A percentile compares a stretch with the other conserved stretches of the same genome.
phyloP scores from a whole-genome alignment of 495 filamentous ascomycete genomes.

The Xylaria flabelliformis region DNA sequence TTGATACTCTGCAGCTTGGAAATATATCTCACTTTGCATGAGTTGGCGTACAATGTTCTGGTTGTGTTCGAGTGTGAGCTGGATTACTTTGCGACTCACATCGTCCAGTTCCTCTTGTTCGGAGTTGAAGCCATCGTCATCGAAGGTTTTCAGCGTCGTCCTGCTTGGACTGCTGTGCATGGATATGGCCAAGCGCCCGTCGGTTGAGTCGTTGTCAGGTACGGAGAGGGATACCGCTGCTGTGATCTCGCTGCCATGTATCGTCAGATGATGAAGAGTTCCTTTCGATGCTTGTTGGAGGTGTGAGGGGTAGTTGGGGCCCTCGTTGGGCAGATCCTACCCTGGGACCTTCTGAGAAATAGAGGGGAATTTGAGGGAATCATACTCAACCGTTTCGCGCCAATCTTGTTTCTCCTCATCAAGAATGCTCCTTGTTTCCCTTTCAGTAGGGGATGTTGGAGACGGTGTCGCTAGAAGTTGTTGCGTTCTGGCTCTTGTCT shows the following conservation, averaged over 20 bases:
- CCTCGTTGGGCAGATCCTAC: background rate
- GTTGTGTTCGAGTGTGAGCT: conserved; percentile 29
- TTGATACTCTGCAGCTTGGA: conserved; percentile 31
- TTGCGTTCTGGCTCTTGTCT: background rate
- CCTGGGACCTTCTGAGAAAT: background rate
- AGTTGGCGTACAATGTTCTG: conserved; percentile 28
- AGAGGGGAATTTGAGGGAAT: background rate
- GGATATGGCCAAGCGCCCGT: conserved; percentile 1
- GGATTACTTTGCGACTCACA: conserved; percentile 25
- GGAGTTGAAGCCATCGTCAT: conserved; percentile 30
- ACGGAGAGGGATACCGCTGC: conserved; percentile 28
- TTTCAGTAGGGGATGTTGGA: conserved; percentile 17
- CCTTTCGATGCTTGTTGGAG: background rate
- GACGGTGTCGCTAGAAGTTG: conserved; percentile 1
- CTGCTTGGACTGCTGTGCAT: conserved; percentile 21
- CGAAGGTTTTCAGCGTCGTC: conserved; percentile 26
- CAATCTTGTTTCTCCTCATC: conserved; percentile 32
- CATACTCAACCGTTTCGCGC: conserved; percentile 32
- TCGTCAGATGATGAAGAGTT: background rate
- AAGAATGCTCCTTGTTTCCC: conserved; percentile 15
- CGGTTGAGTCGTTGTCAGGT: conserved; percentile 17
- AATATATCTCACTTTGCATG: conserved; percentile 24
- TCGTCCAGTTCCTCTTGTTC: conserved; percentile 26
- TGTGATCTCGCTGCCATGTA: conserved; percentile 26
- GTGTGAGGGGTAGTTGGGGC: background rate